Base-by-base conservation (phyloP, 192 early-diverging fungal genomes). In the Irineochytrium annulatum region DNA sequence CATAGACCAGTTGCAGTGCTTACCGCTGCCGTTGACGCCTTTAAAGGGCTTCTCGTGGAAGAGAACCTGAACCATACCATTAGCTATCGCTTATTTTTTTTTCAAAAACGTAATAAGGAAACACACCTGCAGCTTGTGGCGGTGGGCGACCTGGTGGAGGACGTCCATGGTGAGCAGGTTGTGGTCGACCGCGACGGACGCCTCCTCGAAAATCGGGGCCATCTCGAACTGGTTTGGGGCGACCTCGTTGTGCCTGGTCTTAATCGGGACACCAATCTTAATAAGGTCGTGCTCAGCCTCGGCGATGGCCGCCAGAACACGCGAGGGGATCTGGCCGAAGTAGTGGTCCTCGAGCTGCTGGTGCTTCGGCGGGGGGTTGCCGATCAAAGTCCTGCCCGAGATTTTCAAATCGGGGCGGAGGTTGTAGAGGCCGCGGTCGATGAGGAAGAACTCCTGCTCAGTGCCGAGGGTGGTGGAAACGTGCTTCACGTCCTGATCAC, bases 41-140 rank as follows among this genome's bases (percentile, higher is more conserved):
- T 92, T 91, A 85, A 95, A 99, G 27, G 96, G 96, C 79, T 99
- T 99, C 84, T 99, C 96, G 85, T 99, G 96, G 88, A 89, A 99
- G 46, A 99, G 83, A 39, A 81, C 75, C 31, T 49, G 24, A 17
- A 49, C 13, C 8, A n/a, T 13, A 41, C n/a, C 37, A 8, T n/a
- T n/a, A n/a, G n/a, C n/a, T n/a, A n/a, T n/a, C n/a, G n/a, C n/a
- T n/a, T n/a, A n/a, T n/a, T n/a, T n/a, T n/a, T n/a, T 41, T 41
- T n/a, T 13, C 37, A 8, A 41, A n/a, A 27, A 37, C 33, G 22
- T 43, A 13, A 52, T 11, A 52, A 52, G 52, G 20, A 8, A 4
- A 11, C 16, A 6, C 54, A 88, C 87, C 82, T 94, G 93, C 71
- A 99, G 85, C 77, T 90, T 90, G 86, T 99, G 90, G 57, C 90